Conservation (phyloP, 2,329 filamentous ascomycete species). For the Calonectria hawksworthii region DNA sequence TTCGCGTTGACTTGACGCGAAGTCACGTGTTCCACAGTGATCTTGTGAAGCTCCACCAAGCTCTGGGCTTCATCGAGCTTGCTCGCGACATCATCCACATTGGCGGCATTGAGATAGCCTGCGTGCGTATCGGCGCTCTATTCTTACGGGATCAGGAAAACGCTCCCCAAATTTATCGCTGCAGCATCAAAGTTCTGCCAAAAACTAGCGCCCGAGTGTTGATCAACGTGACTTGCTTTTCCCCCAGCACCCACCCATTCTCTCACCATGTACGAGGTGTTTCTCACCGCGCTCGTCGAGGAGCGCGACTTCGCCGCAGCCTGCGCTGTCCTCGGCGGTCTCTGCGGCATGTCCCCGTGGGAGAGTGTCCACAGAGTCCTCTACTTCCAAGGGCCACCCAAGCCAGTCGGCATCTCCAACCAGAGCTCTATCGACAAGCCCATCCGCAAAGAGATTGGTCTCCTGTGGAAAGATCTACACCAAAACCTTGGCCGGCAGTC, state of each 20-base stretch:
- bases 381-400: slow-evolving; percentile 64
- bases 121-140: not conserved
- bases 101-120: not conserved
- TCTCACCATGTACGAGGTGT: slow-evolving; percentile 69
- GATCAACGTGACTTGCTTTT: slow-evolving; percentile 10
- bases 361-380: slow-evolving; percentile 65
- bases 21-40: slow-evolving; percentile 47
- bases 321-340: slow-evolving; percentile 68
- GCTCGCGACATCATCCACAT: not conserved
- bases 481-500: slow-evolving; percentile 69
- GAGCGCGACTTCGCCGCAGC: slow-evolving; percentile 64
- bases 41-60: slow-evolving; percentile 18
- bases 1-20: slow-evolving; percentile 43
- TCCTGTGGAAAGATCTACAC: slow-evolving; percentile 67
- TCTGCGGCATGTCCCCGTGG: slow-evolving; percentile 69
- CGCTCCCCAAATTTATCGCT: not conserved
- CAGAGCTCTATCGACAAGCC: slow-evolving; percentile 55
- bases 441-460: slow-evolving; percentile 52
- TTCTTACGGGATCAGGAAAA: not conserved
- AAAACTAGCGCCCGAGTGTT: slow-evolving; percentile 8
- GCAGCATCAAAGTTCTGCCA: slow-evolving; percentile 4
- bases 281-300: slow-evolving; percentile 67
- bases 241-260: not conserved
- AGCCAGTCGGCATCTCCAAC: slow-evolving; percentile 61
- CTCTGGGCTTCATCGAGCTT: slow-evolving; percentile 10